Conservation (phyloP, 163 green algal genomes). For the Picocystis sp. region DNA sequence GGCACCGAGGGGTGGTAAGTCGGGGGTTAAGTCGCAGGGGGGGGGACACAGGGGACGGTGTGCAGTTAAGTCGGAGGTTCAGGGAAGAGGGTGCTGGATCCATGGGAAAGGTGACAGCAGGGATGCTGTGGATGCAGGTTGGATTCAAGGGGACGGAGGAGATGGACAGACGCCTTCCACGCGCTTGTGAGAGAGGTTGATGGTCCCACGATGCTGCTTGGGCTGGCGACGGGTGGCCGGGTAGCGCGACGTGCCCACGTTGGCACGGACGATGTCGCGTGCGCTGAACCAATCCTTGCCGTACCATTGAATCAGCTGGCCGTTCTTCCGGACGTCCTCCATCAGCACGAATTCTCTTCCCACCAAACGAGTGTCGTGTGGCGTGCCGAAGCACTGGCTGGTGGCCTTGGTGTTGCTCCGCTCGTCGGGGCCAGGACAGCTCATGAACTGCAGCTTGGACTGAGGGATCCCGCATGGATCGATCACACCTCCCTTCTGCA, state of each 20-base stretch:
- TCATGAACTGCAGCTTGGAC: slow-evolving; percentile 13
- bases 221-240: neutral
- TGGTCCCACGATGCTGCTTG: no score
- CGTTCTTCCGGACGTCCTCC: slow-evolving; percentile 5
- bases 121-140: no score
- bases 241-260: slow-evolving; percentile 13
- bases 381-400: slow-evolving; percentile 8
- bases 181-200: no score
- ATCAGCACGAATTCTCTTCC: slow-evolving; percentile 10
- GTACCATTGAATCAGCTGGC: slow-evolving; percentile 16
- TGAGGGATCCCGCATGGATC: slow-evolving; percentile 7
- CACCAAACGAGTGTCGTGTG: slow-evolving; percentile 7
- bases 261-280: slow-evolving; percentile 6
- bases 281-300: slow-evolving; percentile 13
- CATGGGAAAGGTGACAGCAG: no score
- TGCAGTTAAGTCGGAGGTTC: no score
- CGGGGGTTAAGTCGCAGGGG: no score
- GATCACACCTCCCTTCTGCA: slow-evolving; percentile 12
- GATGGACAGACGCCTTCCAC: no score
- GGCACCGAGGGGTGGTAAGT: no score
- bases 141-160: no score
- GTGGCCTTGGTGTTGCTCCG: slow-evolving; percentile 9
- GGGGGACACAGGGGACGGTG: no score
- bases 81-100: no score
- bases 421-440: slow-evolving; percentile 13